Conservation (phyloP, 305 asterid species). For the Fraxinus angustifolia region DNA sequence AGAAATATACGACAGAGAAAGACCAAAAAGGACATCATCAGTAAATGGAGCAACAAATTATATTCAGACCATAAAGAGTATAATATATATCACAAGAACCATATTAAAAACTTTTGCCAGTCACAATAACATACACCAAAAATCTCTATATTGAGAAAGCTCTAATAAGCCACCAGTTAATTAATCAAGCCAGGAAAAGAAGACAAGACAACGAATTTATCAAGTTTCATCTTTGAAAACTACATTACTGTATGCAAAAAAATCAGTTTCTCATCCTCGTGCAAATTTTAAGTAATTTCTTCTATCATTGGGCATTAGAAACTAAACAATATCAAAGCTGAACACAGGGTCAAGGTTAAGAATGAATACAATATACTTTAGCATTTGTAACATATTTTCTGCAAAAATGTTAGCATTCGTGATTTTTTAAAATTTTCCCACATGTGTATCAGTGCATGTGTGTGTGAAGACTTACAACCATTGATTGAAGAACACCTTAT, state of each 20-base stretch:
- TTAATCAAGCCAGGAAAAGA: background rate
- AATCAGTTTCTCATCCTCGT: background rate
- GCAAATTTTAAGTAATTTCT: background rate
- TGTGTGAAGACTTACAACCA: background rate
- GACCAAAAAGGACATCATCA: background rate
- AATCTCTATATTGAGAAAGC: slow-evolving; percentile 1
- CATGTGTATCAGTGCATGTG: background rate
- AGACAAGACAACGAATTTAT: background rate
- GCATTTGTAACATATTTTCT: background rate
- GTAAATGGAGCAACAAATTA: background rate
- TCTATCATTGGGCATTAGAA: background rate
- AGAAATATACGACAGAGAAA: background rate
- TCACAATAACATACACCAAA: background rate
- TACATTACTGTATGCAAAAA: background rate
- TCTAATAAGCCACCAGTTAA: background rate
- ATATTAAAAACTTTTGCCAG: background rate
- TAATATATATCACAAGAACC: background rate
- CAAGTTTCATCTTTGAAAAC: background rate
- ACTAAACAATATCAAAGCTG: background rate
- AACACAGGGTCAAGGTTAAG: background rate
- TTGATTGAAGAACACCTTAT: background rate
- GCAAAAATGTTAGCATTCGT: background rate
- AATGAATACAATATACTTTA: background rate
- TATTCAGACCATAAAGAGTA: background rate
- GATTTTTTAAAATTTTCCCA: background rate